These are phyloP conservation scores for Lactarius tabidus DNA, from an alignment of 768 basidiomycete genomes.

Conservation along the genomic window DNA sequence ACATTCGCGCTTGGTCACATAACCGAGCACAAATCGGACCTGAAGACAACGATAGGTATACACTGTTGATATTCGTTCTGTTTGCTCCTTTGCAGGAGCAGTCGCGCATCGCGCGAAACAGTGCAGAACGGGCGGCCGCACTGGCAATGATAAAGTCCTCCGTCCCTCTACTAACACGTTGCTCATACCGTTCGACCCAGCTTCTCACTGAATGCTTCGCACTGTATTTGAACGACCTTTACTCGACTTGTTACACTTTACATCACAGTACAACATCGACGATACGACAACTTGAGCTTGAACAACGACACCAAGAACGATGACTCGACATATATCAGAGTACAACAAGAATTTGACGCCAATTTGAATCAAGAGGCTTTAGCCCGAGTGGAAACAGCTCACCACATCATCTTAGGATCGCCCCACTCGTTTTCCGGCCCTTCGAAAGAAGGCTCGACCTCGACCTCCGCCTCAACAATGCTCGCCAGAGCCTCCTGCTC, in stretches of 20 bases:
- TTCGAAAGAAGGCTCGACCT: not conserved
- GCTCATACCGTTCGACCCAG: too few relatives aligned
- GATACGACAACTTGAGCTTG: not conserved
- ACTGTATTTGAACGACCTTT: not conserved
- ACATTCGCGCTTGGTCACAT: too few relatives aligned
- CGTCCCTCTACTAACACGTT: too few relatives aligned
- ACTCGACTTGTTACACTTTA: not conserved
- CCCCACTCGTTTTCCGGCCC: not conserved
- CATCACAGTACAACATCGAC: not conserved
- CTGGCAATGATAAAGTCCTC: too few relatives aligned
- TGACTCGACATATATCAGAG: not conserved
- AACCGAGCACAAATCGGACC: too few relatives aligned
- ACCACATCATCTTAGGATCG: not conserved
- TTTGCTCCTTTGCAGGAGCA: too few relatives aligned
- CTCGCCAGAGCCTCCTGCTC: not conserved
- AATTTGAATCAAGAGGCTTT: not conserved
- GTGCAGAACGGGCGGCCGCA: too few relatives aligned
- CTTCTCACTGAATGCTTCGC: too few relatives aligned
- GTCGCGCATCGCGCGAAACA: too few relatives aligned
- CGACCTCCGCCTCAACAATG: not conserved
- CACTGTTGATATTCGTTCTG: too few relatives aligned
- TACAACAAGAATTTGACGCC: not conserved
- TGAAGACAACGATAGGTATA: too few relatives aligned
- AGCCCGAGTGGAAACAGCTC: not conserved
- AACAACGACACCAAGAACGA: not conserved